Evolutionary conservation across 805 yeast species (phyloP).

Genomic region (Nakazawaea molendinolei): DNA sequence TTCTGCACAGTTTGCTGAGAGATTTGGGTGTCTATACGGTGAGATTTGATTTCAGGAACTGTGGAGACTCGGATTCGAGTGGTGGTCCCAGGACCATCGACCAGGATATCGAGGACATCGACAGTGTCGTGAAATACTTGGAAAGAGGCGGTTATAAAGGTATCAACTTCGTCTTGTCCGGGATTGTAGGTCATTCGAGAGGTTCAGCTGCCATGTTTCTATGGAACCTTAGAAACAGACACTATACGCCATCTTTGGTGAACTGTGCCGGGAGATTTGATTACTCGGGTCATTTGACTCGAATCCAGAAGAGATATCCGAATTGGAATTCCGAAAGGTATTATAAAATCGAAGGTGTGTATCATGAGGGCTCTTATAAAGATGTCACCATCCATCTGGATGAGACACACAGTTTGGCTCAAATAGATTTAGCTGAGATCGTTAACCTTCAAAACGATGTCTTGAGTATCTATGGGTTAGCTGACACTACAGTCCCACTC

Average conservation of each 20-base stretch:
- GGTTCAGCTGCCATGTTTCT: conserved; percentile 71
- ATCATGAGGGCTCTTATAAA: conserved; percentile 44
- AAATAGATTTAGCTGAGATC: conserved; percentile 32
- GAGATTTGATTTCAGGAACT: conserved; percentile 79
- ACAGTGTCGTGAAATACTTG: conserved; percentile 33
- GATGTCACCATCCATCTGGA: conserved; percentile 34
- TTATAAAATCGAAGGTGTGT: conserved; percentile 27
- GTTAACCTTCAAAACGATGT: conserved; percentile 22
- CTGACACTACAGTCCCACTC: conserved; percentile 60
- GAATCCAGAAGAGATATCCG: conserved; percentile 28
- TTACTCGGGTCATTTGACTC: conserved; percentile 37
- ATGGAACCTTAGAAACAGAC: conserved; percentile 52
- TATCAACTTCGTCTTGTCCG: conserved; percentile 38
- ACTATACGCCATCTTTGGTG: conserved; percentile 56
- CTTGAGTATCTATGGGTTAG: conserved; percentile 63
- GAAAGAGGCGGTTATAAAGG: conserved; percentile 23
- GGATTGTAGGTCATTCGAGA: conserved; percentile 74
- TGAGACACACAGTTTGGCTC: conserved; percentile 46
- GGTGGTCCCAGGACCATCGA: conserved; percentile 40
- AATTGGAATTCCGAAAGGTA: conserved; percentile 36
- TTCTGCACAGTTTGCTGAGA: conserved; percentile 55
- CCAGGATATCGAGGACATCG: conserved; percentile 68
- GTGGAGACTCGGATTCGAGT: conserved; percentile 67
- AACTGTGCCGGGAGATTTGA: conserved; percentile 70
- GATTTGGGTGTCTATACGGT: conserved; percentile 58